Evolutionary conservation across 2,329 filamentous ascomycete species (phyloP).

Genomic region (Hymenoscyphus scutula): DNA sequence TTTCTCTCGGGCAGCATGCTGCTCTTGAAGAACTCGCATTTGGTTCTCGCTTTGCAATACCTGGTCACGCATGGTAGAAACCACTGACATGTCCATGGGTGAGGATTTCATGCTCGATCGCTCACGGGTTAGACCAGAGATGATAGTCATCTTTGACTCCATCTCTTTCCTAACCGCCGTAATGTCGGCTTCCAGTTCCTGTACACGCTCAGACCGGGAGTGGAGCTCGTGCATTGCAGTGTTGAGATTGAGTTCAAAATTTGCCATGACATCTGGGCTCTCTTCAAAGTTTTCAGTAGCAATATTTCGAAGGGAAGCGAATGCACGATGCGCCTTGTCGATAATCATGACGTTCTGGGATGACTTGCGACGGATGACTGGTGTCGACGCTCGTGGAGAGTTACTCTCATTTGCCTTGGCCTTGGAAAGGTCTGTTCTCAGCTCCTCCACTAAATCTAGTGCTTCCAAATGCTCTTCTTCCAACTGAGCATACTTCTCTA

Average conservation of each 20-base stretch:
- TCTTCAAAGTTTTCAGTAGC: slow-evolving; percentile 81
- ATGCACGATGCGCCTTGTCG: slow-evolving; percentile 87
- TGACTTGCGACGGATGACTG: slow-evolving; percentile 89
- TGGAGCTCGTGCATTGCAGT: slow-evolving; percentile 91
- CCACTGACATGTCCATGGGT: slow-evolving; percentile 86
- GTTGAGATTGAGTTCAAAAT: slow-evolving; percentile 88
- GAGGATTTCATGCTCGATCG: slow-evolving; percentile 82
- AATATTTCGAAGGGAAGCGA: slow-evolving; percentile 85
- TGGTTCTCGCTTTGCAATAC: slow-evolving; percentile 83
- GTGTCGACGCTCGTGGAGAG: slow-evolving; percentile 62
- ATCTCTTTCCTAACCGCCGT: slow-evolving; percentile 87
- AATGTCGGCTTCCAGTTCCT: slow-evolving; percentile 84
- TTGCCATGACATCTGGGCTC: slow-evolving; percentile 81
- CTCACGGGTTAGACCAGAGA: slow-evolving; percentile 89
- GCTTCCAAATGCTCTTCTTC: slow-evolving; percentile 79
- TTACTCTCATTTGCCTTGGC: slow-evolving; percentile 57
- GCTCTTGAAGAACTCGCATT: slow-evolving; percentile 69
- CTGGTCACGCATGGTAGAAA: slow-evolving; percentile 83
- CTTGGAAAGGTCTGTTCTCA: slow-evolving; percentile 82
- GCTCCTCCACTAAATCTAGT: slow-evolving; percentile 81
- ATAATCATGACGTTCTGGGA: slow-evolving; percentile 84
- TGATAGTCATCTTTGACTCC: slow-evolving; percentile 94
- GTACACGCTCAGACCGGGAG: slow-evolving; percentile 80
- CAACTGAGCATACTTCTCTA: slow-evolving; percentile 77
- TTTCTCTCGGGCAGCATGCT: slow-evolving; percentile 70